Conservation (phyloP, 2,329 filamentous ascomycete genomes). For the Stagonosporopsis tanaceti region DNA sequence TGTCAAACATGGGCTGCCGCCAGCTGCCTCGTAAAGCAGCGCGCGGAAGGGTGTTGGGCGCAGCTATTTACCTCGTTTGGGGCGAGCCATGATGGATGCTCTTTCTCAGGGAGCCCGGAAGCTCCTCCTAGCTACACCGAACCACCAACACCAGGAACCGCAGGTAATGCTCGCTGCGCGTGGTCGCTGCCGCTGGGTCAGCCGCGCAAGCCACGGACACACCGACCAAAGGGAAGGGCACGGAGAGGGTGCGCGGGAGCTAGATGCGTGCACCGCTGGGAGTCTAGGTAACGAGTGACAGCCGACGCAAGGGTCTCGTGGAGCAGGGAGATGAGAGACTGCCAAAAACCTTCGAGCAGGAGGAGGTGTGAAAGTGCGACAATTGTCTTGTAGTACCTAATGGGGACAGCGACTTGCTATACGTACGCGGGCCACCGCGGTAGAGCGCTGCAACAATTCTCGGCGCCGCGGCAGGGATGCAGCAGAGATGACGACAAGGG, state of each 20-base stretch:
- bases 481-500: constrained; percentile 20
- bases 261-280: constrained; percentile 5
- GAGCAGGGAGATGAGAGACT: constrained; percentile 13
- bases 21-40: constrained; percentile 16
- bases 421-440: constrained; percentile 11
- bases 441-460: constrained; percentile 16
- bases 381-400: constrained; percentile 14
- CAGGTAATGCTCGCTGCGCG: constrained; percentile 27
- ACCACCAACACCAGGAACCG: constrained; percentile 19
- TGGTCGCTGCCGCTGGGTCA: constrained; percentile 28
- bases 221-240: constrained; percentile 32
- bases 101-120: constrained; percentile 23
- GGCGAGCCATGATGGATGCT: constrained; percentile 43
- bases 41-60: constrained; percentile 9
- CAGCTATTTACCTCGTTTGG: constrained; percentile 47
- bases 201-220: constrained; percentile 43
- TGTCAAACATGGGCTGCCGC: constrained; percentile 8
- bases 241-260: constrained; percentile 8
- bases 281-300: constrained; percentile 35
- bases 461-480: constrained; percentile 19
- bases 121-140: constrained; percentile 17
- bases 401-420: background rate
- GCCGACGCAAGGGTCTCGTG: constrained; percentile 22
- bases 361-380: constrained; percentile 11
- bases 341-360: constrained; percentile 7